phyloP scores from a whole-genome alignment of 441 rosid species.

The Gossypium schwendimanii region DNA sequence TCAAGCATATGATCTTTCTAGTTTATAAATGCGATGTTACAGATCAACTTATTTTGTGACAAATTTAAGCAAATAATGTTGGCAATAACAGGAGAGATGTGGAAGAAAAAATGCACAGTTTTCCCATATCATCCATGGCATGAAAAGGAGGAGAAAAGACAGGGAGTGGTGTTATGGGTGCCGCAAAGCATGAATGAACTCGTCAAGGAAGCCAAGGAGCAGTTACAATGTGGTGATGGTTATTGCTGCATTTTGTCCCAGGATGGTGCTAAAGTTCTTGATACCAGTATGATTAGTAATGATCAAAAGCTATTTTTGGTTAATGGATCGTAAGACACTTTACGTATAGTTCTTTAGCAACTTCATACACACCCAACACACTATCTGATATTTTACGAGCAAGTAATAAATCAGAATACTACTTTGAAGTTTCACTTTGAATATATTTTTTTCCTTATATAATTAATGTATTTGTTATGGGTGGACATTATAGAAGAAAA shows the following conservation, averaged over 20 bases:
- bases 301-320: conserved; percentile 55
- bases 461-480: too few species aligned
- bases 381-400: too few species aligned
- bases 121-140: conserved; percentile 54
- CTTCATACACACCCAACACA: background rate
- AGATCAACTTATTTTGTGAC: background rate
- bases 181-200: conserved; percentile 61
- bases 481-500: too few species aligned
- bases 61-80: background rate
- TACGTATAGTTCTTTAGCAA: background rate
- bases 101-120: conserved; percentile 51
- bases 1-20: background rate
- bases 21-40: background rate
- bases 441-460: too few species aligned
- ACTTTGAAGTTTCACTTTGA: too few species aligned
- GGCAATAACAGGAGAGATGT: conserved; percentile 14
- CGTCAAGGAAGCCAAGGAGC: conserved; percentile 32
- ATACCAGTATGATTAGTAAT: conserved; percentile 44
- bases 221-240: conserved; percentile 26
- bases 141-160: conserved; percentile 31
- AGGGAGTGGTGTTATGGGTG: conserved; percentile 61
- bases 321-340: background rate
- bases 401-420: too few species aligned
- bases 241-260: conserved; percentile 42
- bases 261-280: conserved; percentile 50